A percentile compares a stretch with the other conserved stretches of the same genome.
These are phyloP conservation scores for Xylaria sp. DNA, from an alignment of 2,329 filamentous ascomycete genomes.

Conservation along the genomic window DNA sequence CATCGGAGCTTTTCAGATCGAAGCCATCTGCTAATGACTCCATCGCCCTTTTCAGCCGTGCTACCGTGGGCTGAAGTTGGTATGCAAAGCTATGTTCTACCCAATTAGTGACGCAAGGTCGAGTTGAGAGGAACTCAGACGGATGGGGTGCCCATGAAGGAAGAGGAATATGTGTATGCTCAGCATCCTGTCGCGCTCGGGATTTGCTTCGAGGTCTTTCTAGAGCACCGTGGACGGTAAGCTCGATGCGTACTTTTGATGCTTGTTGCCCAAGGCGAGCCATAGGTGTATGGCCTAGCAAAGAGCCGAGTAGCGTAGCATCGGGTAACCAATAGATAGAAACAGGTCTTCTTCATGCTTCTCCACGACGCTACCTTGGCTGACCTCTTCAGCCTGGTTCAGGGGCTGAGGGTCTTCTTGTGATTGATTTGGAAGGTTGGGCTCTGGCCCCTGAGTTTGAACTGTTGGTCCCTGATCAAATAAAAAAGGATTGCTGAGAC, in stretches of 20 bases:
- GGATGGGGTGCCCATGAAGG: background rate
- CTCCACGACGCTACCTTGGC: background rate
- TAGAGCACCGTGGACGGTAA: background rate
- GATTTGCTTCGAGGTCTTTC: background rate
- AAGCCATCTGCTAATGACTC: background rate
- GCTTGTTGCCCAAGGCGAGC: background rate
- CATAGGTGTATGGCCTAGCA: background rate
- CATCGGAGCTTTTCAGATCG: background rate
- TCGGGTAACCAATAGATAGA: background rate
- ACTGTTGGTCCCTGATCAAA: background rate
- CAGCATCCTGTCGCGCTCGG: background rate
- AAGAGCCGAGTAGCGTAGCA: slow-evolving; percentile 1
- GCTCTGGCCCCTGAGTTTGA: background rate
- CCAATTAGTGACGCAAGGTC: background rate
- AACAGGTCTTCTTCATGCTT: background rate
- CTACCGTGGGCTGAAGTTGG: background rate
- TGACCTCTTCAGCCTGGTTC: background rate
- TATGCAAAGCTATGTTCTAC: background rate
- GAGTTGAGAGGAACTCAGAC: background rate
- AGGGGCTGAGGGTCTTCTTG: background rate
- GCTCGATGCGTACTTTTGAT: background rate
- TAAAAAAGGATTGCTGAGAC: background rate
- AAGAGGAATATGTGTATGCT: background rate
- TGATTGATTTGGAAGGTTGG: background rate
- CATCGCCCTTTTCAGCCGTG: background rate